Evolutionary conservation across 345 rosid species (phyloP).

Genomic region (Brassica nigra): DNA sequence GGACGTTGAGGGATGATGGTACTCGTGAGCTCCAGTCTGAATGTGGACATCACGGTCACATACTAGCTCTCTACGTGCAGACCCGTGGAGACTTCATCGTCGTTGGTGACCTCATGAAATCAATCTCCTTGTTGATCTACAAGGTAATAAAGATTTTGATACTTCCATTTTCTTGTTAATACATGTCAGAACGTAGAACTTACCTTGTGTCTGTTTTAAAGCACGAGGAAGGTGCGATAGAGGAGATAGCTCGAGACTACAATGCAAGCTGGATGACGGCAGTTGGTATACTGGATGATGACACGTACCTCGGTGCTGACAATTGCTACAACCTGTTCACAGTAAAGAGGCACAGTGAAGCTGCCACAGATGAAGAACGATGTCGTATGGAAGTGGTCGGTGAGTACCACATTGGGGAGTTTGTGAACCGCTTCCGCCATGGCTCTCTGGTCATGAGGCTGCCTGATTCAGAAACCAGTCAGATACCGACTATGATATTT

Average conservation of each 20-base stretch:
- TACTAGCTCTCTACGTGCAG: constrained; percentile 85
- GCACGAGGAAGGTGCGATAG: constrained; percentile 93
- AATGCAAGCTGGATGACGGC: constrained; percentile 95
- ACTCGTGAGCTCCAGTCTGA: constrained; percentile 84
- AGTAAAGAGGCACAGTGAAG: constrained; percentile 82
- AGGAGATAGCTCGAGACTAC: constrained; percentile 86
- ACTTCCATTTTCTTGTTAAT: constrained; percentile 3
- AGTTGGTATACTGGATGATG: constrained; percentile 89
- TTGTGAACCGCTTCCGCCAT: constrained; percentile 83
- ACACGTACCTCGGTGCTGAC: constrained; percentile 82
- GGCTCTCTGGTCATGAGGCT: constrained; percentile 92
- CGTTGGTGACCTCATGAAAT: constrained; percentile 95
- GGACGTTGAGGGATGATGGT: constrained; percentile 94
- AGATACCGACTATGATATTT: constrained; percentile 84
- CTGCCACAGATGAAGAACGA: constrained; percentile 82
- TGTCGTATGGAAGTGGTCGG: constrained; percentile 87
- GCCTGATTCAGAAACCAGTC: constrained; percentile 89
- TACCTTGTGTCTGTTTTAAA: constrained; percentile 38
- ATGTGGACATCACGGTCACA: constrained; percentile 89
- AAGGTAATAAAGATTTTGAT: constrained; percentile 43
- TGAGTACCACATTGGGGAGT: constrained; percentile 92
- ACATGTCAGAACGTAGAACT: neutral
- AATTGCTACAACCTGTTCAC: constrained; percentile 80
- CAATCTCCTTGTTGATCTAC: constrained; percentile 86
- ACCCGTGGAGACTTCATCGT: constrained; percentile 96